phyloP scores from a whole-genome alignment of 805 yeast genomes.

The Brettanomyces bruxellensis region DNA sequence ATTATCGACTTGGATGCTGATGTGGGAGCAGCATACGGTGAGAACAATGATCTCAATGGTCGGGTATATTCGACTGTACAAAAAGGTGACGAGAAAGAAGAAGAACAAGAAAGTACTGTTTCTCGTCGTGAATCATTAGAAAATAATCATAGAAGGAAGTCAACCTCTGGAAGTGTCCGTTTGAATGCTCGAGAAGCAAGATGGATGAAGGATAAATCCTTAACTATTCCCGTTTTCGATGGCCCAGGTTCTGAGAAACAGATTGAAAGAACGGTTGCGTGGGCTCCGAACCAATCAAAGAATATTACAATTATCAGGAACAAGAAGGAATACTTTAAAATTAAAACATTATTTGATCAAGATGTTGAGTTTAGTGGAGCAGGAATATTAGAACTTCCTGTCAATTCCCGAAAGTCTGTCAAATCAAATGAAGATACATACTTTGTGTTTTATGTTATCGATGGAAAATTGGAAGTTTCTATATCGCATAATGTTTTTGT shows the following conservation, averaged over 20 bases:
- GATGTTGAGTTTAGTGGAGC: slow-evolving; percentile 60
- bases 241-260: slow-evolving; percentile 40
- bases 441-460: slow-evolving; percentile 65
- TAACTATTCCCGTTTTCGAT: slow-evolving; percentile 40
- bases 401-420: slow-evolving; percentile 49
- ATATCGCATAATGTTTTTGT: slow-evolving; percentile 50
- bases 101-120: background rate
- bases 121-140: background rate
- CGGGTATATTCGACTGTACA: background rate
- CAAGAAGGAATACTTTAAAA: slow-evolving; percentile 44
- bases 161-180: background rate
- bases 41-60: background rate
- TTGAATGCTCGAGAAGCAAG: slow-evolving; percentile 31
- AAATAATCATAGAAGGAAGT: background rate
- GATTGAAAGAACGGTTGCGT: slow-evolving; percentile 45
- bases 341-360: slow-evolving; percentile 57
- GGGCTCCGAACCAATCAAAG: slow-evolving; percentile 50
- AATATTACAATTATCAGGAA: slow-evolving; percentile 31
- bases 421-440: slow-evolving; percentile 57
- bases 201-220: slow-evolving; percentile 38
- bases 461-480: slow-evolving; percentile 63
- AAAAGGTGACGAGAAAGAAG: background rate
- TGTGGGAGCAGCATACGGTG: background rate
- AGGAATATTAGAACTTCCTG: slow-evolving; percentile 63
- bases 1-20: background rate